A percentile compares a stretch with the other conserved stretches of the same genome.
Conservation (phyloP, 2,329 filamentous ascomycete genomes). For the Fusarium tjaetaba region DNA sequence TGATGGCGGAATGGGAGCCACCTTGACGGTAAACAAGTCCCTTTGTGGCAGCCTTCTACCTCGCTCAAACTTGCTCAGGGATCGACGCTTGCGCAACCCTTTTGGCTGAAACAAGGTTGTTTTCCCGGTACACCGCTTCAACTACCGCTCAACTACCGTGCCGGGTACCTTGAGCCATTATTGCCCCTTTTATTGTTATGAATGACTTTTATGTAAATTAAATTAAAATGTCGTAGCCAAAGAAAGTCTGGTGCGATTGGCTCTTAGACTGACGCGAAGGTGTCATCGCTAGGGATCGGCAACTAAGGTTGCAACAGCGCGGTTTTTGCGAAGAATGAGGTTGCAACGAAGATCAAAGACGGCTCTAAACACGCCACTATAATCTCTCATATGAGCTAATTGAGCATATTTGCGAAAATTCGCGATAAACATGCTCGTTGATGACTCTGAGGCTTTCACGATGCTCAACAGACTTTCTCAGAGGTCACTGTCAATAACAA, state of each 20-base stretch:
- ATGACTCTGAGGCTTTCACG: background rate
- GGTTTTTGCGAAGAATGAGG: background rate
- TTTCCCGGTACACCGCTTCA: slow-evolving; percentile 2
- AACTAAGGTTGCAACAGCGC: background rate
- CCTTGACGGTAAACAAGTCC: background rate
- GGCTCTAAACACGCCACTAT: background rate
- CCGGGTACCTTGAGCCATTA: background rate
- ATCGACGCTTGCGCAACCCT: slow-evolving; percentile 24
- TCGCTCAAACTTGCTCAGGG: background rate
- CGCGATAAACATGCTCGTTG: background rate
- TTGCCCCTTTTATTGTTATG: background rate
- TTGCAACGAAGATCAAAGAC: background rate
- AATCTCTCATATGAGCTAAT: background rate
- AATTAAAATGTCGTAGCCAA: background rate
- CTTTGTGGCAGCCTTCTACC: background rate
- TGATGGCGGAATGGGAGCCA: background rate
- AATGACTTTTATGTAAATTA: background rate
- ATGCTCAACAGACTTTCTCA: background rate
- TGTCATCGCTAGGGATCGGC: background rate
- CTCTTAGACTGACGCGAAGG: background rate
- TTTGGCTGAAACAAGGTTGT: slow-evolving; percentile 4
- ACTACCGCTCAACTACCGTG: slow-evolving; percentile 7
- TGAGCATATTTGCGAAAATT: slow-evolving; percentile 17
- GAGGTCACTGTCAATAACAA: background rate
- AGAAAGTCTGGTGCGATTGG: background rate